Evolutionary conservation across 495 filamentous ascomycete species (phyloP).

Genomic region (Terfezia boudieri): DNA sequence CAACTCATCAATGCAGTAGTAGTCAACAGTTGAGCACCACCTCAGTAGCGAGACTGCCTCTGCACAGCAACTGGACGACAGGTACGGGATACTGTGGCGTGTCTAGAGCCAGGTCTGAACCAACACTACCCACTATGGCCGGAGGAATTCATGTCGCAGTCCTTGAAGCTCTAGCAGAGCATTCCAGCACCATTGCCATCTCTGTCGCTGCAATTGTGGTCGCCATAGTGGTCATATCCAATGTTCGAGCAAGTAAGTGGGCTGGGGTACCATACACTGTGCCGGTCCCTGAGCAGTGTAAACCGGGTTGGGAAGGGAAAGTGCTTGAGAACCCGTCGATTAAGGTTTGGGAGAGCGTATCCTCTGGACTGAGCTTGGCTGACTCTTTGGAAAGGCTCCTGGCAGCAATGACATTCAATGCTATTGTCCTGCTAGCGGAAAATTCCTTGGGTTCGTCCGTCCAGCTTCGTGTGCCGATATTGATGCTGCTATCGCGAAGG

Average conservation of each 20-base stretch:
- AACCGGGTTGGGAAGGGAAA: slow-evolving; percentile 31
- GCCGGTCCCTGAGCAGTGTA: slow-evolving; percentile 33
- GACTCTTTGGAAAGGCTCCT: not conserved
- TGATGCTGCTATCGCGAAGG: slow-evolving; percentile 53
- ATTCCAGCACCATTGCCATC: not conserved
- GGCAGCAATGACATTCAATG: slow-evolving; percentile 35
- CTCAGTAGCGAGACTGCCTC: no score
- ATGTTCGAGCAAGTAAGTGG: slow-evolving; percentile 18
- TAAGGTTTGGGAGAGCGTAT: slow-evolving; percentile 19
- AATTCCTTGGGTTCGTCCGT: slow-evolving; percentile 56
- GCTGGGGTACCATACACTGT: slow-evolving; percentile 35
- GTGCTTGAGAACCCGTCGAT: slow-evolving; percentile 39
- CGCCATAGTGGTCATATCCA: not conserved
- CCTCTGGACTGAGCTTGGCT: not conserved
- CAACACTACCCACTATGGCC: no score
- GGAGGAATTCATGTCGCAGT: no score
- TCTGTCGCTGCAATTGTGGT: not conserved
- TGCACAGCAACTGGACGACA: no score
- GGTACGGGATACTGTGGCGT: no score
- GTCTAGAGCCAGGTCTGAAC: no score
- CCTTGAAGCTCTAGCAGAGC: not conserved
- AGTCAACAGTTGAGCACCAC: no score
- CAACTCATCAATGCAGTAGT: no score
- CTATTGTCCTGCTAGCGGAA: slow-evolving; percentile 77
- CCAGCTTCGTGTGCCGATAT: slow-evolving; percentile 59